Evolutionary conservation across 768 basidiomycete species (phyloP), one percentile per base, ranked within the genome.

Genomic region (Lentinula edodes): DNA sequence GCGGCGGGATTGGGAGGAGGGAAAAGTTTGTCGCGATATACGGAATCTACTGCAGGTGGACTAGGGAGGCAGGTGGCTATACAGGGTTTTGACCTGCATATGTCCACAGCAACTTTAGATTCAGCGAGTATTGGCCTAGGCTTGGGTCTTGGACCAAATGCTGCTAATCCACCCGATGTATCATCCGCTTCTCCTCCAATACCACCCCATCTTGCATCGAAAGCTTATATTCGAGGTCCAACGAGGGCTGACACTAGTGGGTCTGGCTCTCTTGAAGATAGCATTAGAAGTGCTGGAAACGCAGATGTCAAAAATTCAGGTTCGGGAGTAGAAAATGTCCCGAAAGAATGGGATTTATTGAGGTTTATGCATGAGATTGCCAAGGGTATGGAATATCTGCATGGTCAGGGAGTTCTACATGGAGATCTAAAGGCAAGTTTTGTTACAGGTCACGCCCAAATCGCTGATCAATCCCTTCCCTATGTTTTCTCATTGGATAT

Each of bases 331-430:
- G 66, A 60, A 16, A 61, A 65, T 20, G 28, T 62, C 4, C 70
- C 63, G 23, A 74, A 76, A 51, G 73, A 76, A 41, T 72, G 73
- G 16, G 83, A 88, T 63, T 69, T 81, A 42, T 75, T 87, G 66
- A 77, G 80, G 65, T 85, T 85, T 72, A 82, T 93, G 69, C 78
- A 85, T 61, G 87, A 93, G 72, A 84, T 93, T 64, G 86, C 90
- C 12, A 80, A 82, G 66, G 92, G 91, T 8, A 91, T 95, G 91
- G 80, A 83, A 57, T 93, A 93, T 70, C 71, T 95, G 63, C 92
- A 95, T 70, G 67, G 71, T 5, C 73, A 81, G 62, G 86, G 81
- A 3, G 82, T 93, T 3, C 68, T 91, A 63, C 92, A 95, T 68
- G 91, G 91, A 0, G 89, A 93, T 72, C 76, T 94, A 54, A 93